phyloP scores from a whole-genome alignment of 2,329 filamentous ascomycete genomes.

The Penicillium oxalicum region DNA sequence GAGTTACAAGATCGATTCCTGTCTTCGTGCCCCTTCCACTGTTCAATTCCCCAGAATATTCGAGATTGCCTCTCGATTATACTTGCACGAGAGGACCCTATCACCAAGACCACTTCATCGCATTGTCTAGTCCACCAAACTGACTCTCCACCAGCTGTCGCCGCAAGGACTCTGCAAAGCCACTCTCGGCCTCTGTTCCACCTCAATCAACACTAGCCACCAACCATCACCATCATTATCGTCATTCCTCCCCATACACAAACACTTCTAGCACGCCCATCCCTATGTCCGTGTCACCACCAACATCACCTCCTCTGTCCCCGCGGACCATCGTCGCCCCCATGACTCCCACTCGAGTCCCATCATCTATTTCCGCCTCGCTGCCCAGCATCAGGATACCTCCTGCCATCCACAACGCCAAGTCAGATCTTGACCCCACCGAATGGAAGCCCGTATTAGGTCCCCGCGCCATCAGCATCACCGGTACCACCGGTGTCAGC shows the following conservation, averaged over 20 bases:
- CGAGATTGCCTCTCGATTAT: no score
- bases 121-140: not conserved
- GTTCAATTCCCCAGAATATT: not conserved
- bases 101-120: no score
- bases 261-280: constrained; percentile 2
- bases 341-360: constrained; percentile 31
- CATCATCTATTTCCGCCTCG: constrained; percentile 10
- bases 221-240: constrained; percentile 18
- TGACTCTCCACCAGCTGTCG: constrained; percentile 33
- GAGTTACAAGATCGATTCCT: not conserved
- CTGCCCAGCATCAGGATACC: constrained; percentile 35
- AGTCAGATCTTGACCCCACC: constrained; percentile 44
- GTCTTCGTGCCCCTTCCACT: not conserved
- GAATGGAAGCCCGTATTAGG: constrained; percentile 46
- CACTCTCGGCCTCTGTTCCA: constrained; percentile 36
- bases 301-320: constrained; percentile 32
- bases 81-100: no score
- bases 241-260: not conserved
- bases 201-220: constrained; percentile 26
- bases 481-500: constrained; percentile 4
- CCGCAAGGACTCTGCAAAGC: constrained; percentile 43
- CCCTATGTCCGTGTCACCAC: constrained; percentile 22
- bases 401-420: constrained; percentile 31
- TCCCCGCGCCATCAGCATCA: constrained; percentile 6
- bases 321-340: constrained; percentile 34